Base-by-base conservation (phyloP, 2,329 filamentous ascomycete species). In the Chalaropsis thielavioides region DNA sequence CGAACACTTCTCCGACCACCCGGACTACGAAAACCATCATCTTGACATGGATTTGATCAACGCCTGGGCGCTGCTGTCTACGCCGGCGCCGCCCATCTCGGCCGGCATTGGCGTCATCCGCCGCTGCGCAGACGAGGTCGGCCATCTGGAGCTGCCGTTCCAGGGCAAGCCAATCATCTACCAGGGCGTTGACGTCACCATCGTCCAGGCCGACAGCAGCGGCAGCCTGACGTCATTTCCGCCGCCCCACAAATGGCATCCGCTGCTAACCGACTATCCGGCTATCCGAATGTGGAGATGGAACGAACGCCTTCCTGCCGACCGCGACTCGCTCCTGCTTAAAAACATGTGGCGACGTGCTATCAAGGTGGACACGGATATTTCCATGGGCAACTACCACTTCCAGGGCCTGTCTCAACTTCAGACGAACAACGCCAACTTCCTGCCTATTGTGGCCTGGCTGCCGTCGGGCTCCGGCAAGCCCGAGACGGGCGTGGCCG, bases 251-350 rank as follows among this genome's bases (percentile, higher is more conserved):
- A 15, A 22, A 19, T 65, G 43, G 40, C 56, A 61, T 8, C 63
- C 63, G 13, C 35, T 65, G 24, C 41, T 44, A 15, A 27, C 27
- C 17, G 15, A 7, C 43, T 64, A 65, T 61, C 63, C 58, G 8
- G 63, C 63, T 3, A 54, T 27, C 1, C 56, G 63, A 5, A 51
- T 65, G 22, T 65, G 63, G 63, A 41, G 41, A 13, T 65, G 58
- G 63, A 58, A 40, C 40, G 31, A 61, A 10, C n/a, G 17, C 40
- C 6, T 19, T 2, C 43, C 17, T 5, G n/a, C 17, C 27, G 54
- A 64, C 13, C 27, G 43, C 22, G 13, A 10, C 17, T 24, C 7
- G 17, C 3, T 24, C 7, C 4, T 44, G 19, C 22, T 61, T 19
- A 22, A 41, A 19, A 19, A 43, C 5, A 54, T 49, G 35, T 54